phyloP scores from a whole-genome alignment of 306 rosid genomes.

The Senna tora region DNA sequence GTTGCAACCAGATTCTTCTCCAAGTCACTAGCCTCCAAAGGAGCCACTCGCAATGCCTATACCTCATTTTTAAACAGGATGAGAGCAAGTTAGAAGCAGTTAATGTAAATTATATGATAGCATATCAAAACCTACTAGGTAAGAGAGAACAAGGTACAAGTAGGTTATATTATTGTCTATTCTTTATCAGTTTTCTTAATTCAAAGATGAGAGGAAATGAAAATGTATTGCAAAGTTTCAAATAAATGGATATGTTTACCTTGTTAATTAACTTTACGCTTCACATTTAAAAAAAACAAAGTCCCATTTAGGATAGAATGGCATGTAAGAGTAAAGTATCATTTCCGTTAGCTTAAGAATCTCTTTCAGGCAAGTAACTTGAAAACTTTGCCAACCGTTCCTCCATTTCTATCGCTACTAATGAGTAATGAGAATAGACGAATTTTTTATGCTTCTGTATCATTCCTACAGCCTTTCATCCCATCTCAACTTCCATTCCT shows the following conservation, averaged over 20 bases:
- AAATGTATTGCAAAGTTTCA: neutral
- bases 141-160: neutral
- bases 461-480: neutral
- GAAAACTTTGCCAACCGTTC: slow-evolving; percentile 4
- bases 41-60: slow-evolving; percentile 81
- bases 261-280: neutral
- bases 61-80: slow-evolving; percentile 27
- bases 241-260: slow-evolving; percentile 6
- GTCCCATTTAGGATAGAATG: neutral
- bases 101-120: neutral
- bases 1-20: slow-evolving; percentile 66
- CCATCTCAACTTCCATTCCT: neutral
- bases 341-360: neutral
- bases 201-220: slow-evolving; percentile 2
- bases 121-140: slow-evolving; percentile 2
- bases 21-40: slow-evolving; percentile 54
- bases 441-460: neutral
- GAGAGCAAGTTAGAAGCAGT: slow-evolving; percentile 8
- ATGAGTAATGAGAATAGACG: neutral
- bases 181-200: slow-evolving; percentile 2
- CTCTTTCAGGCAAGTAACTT: neutral
- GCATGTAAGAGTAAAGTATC: neutral
- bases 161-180: neutral
- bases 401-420: neutral
- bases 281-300: neutral